A percentile compares a stretch with the other conserved stretches of the same genome.
phyloP scores from a whole-genome alignment of 176 grass and related monocot species.

The Dactylis glomerata region DNA sequence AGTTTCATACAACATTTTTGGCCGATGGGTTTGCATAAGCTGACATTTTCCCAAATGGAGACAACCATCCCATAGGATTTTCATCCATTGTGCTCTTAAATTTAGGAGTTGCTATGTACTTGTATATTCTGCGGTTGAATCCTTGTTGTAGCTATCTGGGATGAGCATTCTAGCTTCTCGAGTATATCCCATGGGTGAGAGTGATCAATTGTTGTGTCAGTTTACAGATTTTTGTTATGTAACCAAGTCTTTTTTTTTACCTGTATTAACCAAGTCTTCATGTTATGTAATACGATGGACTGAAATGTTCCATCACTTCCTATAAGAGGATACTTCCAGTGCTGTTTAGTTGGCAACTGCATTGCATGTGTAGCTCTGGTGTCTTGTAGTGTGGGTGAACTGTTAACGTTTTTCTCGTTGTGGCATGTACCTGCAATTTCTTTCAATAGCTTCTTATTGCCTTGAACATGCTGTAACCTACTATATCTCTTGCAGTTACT shows the following conservation, averaged over 20 bases:
- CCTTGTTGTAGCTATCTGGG: not conserved
- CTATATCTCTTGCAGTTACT: conserved; percentile 65
- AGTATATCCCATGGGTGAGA: not conserved
- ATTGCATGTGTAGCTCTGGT: not conserved
- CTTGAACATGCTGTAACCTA: conserved; percentile 17
- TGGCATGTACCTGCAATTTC: not conserved
- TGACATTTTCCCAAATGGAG: not conserved
- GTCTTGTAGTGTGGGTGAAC: not conserved
- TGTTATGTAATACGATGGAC: not conserved
- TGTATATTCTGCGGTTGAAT: not conserved
- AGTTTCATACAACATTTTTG: not conserved
- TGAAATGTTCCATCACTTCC: not conserved
- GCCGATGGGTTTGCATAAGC: not conserved
- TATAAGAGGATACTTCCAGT: not conserved
- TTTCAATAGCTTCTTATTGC: not conserved
- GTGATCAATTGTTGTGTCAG: not conserved
- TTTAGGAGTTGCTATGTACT: not conserved
- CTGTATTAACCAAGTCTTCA: no score
- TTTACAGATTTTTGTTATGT: not conserved
- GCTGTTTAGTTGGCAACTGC: not conserved
- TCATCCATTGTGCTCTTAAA: not conserved
- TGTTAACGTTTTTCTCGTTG: not conserved
- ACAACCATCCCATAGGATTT: not conserved
- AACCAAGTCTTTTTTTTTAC: no score
- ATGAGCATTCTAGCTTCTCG: not conserved